Evolutionary conservation across 164 flowering plant species (phyloP).

Genomic region (Aristolochia californica): DNA sequence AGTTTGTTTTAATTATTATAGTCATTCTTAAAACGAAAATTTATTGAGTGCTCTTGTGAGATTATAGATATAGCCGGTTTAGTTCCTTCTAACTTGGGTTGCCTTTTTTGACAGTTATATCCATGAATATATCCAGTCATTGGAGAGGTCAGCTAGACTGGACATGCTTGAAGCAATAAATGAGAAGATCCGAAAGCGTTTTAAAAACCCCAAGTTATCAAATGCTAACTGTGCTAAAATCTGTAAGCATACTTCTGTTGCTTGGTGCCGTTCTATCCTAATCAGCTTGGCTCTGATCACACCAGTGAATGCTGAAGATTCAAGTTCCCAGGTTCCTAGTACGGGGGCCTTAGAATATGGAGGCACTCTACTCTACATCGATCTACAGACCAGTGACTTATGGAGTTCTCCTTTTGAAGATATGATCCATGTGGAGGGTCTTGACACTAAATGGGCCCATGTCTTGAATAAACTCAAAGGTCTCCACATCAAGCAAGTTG

Average conservation of each 20-base stretch:
- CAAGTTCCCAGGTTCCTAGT: slow-evolving; percentile 20
- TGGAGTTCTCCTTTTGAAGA: slow-evolving; percentile 70
- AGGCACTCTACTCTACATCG: slow-evolving; percentile 52
- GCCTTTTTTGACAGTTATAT: slow-evolving; percentile 44
- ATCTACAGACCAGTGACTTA: slow-evolving; percentile 53
- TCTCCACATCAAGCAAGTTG: slow-evolving; percentile 43
- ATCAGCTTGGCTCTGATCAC: slow-evolving; percentile 68
- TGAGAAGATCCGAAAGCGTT: slow-evolving; percentile 85
- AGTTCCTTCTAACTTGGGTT: slow-evolving; percentile 3
- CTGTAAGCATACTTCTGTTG: slow-evolving; percentile 79
- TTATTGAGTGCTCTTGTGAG: neutral
- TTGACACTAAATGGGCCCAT: slow-evolving; percentile 58
- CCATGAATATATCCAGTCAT: slow-evolving; percentile 49
- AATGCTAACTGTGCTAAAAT: slow-evolving; percentile 67
- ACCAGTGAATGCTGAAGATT: slow-evolving; percentile 29
- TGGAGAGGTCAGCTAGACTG: slow-evolving; percentile 56
- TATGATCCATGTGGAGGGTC: slow-evolving; percentile 27
- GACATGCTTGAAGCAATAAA: slow-evolving; percentile 81
- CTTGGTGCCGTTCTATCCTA: slow-evolving; percentile 81
- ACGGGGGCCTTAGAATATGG: slow-evolving; percentile 25
- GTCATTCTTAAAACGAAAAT: neutral
- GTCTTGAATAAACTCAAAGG: slow-evolving; percentile 47
- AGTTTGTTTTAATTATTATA: neutral
- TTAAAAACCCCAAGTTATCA: slow-evolving; percentile 84
- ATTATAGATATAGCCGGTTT: neutral